Evolutionary conservation across 345 rosid species (phyloP).

Genomic region (Ailanthus altissimus): DNA sequence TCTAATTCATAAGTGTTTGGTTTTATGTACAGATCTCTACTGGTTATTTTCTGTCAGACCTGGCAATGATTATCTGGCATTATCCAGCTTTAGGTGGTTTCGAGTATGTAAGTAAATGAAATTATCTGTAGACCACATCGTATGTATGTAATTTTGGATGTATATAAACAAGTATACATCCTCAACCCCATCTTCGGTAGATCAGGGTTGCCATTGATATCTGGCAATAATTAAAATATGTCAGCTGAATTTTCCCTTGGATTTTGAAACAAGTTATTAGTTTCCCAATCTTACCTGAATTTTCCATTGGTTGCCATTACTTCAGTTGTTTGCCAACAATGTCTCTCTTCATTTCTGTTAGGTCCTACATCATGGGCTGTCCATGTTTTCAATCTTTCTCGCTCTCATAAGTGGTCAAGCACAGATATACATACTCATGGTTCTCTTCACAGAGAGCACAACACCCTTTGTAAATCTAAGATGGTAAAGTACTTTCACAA

Average conservation of each 20-base stretch:
- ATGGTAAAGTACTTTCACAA: constrained; percentile 49
- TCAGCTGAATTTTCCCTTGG: too few relatives aligned
- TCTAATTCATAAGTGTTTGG: constrained; percentile 5
- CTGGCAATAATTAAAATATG: too few relatives aligned
- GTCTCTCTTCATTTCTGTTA: constrained; percentile 24
- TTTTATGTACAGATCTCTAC: constrained; percentile 54
- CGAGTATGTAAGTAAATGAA: constrained; percentile 65
- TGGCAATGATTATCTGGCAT: constrained; percentile 73
- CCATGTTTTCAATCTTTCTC: constrained; percentile 64
- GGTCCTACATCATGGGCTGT: constrained; percentile 79
- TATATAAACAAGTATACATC: too few relatives aligned
- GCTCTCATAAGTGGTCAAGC: constrained; percentile 74
- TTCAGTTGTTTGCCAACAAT: constrained; percentile 2
- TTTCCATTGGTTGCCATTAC: too few relatives aligned
- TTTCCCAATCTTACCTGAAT: not conserved
- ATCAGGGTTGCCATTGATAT: too few relatives aligned
- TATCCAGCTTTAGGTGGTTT: constrained; percentile 76
- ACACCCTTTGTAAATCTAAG: constrained; percentile 83
- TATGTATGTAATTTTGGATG: not conserved
- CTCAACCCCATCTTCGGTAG: too few relatives aligned
- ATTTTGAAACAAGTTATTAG: not conserved
- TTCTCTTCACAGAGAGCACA: constrained; percentile 76
- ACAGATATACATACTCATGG: constrained; percentile 76
- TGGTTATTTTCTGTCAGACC: constrained; percentile 79
- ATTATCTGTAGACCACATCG: too few relatives aligned